phyloP scores from a whole-genome alignment of 805 yeast genomes.

The Cyberlindnera bimundalis region DNA sequence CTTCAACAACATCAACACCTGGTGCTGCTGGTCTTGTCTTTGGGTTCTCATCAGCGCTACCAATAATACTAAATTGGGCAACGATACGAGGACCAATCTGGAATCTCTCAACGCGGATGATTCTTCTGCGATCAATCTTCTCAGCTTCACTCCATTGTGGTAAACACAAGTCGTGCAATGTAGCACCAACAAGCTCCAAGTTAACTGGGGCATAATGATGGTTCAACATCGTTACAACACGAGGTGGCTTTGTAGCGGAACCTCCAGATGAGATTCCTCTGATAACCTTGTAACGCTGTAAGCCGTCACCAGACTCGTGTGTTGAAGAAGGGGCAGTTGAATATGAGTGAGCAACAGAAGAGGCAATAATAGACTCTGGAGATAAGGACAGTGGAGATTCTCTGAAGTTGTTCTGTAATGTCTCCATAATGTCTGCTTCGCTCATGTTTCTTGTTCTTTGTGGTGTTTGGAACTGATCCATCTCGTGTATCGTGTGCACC shows the following conservation, averaged over 20 bases:
- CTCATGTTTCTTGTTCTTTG: constrained; percentile 16
- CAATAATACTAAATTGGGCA: constrained; percentile 49
- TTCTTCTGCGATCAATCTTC: constrained; percentile 48
- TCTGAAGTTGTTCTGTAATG: not conserved
- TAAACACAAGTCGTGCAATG: constrained; percentile 45
- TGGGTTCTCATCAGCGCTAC: constrained; percentile 48
- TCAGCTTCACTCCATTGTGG: constrained; percentile 50
- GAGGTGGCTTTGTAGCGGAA: constrained; percentile 52
- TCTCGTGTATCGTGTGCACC: not conserved
- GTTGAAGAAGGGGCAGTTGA: constrained; percentile 10
- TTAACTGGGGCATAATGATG: constrained; percentile 43
- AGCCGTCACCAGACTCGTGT: not conserved
- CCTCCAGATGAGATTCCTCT: constrained; percentile 62
- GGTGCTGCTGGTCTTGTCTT: constrained; percentile 31
- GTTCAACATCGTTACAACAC: constrained; percentile 27
- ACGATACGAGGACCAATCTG: constrained; percentile 46
- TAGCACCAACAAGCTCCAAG: constrained; percentile 42
- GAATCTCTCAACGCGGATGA: constrained; percentile 52
- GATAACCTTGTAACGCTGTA: constrained; percentile 38
- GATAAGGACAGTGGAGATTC: constrained; percentile 19
- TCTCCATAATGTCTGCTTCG: constrained; percentile 15
- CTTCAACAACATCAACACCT: constrained; percentile 52
- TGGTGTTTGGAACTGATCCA: constrained; percentile 6
- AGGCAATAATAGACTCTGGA: constrained; percentile 15
- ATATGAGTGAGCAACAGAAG: constrained; percentile 8